Conservation (phyloP, 1,284 basidiomycete species). For the Apiotrichum domesticum region DNA sequence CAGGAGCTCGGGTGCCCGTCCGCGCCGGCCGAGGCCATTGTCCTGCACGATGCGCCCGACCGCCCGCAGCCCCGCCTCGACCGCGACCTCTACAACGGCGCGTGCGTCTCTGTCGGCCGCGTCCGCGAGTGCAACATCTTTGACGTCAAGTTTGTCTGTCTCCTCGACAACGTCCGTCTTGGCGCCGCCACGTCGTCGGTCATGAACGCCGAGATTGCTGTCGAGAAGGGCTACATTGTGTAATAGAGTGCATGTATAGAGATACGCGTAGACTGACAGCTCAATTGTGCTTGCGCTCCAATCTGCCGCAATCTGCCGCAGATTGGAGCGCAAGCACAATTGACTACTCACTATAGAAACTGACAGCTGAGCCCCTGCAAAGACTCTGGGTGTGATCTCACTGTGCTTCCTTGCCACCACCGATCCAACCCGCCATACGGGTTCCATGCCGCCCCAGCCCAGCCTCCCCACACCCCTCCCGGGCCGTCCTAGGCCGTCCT, state of each 20-base stretch:
- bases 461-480: too few relatives aligned
- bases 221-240: conserved; percentile 64
- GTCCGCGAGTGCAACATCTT: conserved; percentile 85
- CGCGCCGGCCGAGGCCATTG: conserved; percentile 79
- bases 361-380: too few relatives aligned
- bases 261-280: too few relatives aligned
- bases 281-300: too few relatives aligned
- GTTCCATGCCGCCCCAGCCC: too few relatives aligned
- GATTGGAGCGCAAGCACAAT: too few relatives aligned
- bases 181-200: conserved; percentile 96
- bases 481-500: too few relatives aligned
- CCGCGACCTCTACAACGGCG: conserved; percentile 82
- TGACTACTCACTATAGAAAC: too few relatives aligned
- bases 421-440: too few relatives aligned
- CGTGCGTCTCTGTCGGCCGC: conserved; percentile 86
- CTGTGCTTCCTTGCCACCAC: too few relatives aligned
- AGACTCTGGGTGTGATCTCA: too few relatives aligned
- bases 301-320: too few relatives aligned
- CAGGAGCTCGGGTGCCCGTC: conserved; percentile 74
- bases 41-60: conserved; percentile 86
- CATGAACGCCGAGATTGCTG: conserved; percentile 95
- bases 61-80: conserved; percentile 92
- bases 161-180: conserved; percentile 92
- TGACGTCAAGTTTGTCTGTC: conserved; percentile 92
- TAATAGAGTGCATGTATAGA: not conserved